Percentiles rank a stretch among this genome's conserved stretches.
Evolutionary conservation across 2,329 filamentous ascomycete genomes (phyloP).

Genomic region (Arthroderma sp.): DNA sequence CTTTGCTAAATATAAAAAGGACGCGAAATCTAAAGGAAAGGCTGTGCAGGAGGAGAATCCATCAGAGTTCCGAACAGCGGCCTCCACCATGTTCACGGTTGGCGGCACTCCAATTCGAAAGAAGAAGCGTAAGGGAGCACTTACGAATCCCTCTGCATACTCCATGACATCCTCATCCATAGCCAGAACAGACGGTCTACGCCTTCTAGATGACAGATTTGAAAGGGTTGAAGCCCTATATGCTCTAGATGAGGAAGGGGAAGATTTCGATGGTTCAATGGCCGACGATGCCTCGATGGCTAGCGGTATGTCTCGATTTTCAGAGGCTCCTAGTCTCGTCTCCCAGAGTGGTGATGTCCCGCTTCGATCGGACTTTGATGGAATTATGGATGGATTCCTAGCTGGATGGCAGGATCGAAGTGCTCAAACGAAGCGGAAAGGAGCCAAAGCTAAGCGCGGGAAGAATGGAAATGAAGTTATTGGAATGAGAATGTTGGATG

Average conservation of each 20-base stretch:
- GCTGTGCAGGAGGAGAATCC: constrained; percentile 27
- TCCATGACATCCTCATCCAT: constrained; percentile 86
- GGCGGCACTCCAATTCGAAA: constrained; percentile 52
- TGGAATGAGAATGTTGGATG: constrained; percentile 80
- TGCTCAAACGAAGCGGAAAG: constrained; percentile 30
- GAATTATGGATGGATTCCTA: constrained; percentile 86
- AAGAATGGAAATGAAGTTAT: constrained; percentile 71
- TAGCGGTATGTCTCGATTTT: constrained; percentile 33
- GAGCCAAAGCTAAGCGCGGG: constrained; percentile 43
- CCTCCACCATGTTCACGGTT: constrained; percentile 40
- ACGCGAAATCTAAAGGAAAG: constrained; percentile 38
- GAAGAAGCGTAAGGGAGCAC: constrained; percentile 91
- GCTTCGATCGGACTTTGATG: constrained; percentile 67
- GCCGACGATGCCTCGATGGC: constrained; percentile 34
- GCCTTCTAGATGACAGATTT: constrained; percentile 76
- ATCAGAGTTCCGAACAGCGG: constrained; percentile 27
- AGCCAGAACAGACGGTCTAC: constrained; percentile 74
- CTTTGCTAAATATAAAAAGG: constrained; percentile 89
- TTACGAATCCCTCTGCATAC: constrained; percentile 76
- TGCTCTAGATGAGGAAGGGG: constrained; percentile 45
- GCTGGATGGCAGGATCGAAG: constrained; percentile 42
- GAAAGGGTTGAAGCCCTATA: constrained; percentile 81
- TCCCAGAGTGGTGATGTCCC: constrained; percentile 36
- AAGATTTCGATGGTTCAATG: constrained; percentile 31
- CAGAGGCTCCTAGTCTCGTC: constrained; percentile 46